Evolutionary conservation across 1,284 basidiomycete genomes (phyloP), one percentile per base, ranked within the genome.

Genomic region (Ceratobasidium sp.): DNA sequence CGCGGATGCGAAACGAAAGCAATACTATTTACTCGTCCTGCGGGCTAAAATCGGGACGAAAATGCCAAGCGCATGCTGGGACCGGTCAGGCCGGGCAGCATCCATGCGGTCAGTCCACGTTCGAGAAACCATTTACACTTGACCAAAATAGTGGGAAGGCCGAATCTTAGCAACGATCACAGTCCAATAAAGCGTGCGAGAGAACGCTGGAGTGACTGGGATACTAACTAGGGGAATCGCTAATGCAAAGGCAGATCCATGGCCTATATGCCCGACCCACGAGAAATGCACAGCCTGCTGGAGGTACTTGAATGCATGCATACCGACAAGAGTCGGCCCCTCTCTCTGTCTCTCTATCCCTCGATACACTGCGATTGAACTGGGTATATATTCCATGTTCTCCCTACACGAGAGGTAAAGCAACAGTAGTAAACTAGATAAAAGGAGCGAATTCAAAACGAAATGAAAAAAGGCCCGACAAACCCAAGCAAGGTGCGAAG

Each of bases 361-460:
- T 15, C 43, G 6, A 22, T n/a, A n/a, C n/a, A n/a, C 13, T 45
- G 22, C 43, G 17, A n/a, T n/a, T 5, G 55, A 67, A 54, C 17
- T 54, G 43, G 64, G 64, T 67, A 67, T 64, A 43, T 67, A 67
- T 54, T 54, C 42, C 40, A 45, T n/a, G 43, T 52, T 20, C 45
- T 47, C n/a, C 7, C 32, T 27, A 34, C 40, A 12, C 29, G 32
- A 43, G 20, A 47, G 7, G 45, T 31, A 50, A 52, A 35, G 29
- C 17, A 53, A 38, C 45, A 17, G 43, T 47, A 34, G 29, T 20
- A 60, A 22, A 54, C 31, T 27, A 55, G 43, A 32, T 40, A 20
- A 27, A 54, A 54, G 20, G 32, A 17, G 17, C 17, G 10, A 40
- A 50, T 29, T 20, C 25, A 17, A 52, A 65, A 35, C 34, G 34